Base-by-base conservation (phyloP, 257 asterid species). In the Solanum chiquidenum region DNA sequence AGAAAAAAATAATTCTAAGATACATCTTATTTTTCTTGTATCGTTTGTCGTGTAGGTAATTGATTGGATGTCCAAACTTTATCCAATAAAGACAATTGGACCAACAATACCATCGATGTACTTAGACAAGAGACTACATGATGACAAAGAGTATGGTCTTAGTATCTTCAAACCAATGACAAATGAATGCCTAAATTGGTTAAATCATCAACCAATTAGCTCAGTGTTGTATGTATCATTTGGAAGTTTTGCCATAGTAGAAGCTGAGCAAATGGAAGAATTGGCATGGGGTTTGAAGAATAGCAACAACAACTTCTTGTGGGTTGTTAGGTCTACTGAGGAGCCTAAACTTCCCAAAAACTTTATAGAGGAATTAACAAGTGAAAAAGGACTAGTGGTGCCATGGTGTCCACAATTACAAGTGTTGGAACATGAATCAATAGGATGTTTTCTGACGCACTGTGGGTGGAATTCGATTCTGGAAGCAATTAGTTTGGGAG, bases 391-490 rank as follows among this genome's bases (percentile, higher is more conserved):
- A 2, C 3, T 79, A 79, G 85, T 79, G 1, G 85, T 79, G 66
- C 9, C 85, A 79, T 44, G 85, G 66, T 79, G 85, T 42, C 64
- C 66, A 0, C 66, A 79, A 79, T 44, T 79, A 42, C 64, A 79
- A 79, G 66, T 79, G 5, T 79, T 44, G 40, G 40, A 42, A 79
- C 64, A 79, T 14, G 12, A 79, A 27, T 79, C 85, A 9, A 44
- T 44, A 44, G 66, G 66, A 5, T 79, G 93, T 38, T 94, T 94
- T 68, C 7, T 92, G 3, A 87, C 92, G 0, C 97, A 94, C 21
- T 84, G 95, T 49, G 97, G 97, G 6, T 94, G 95, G 97, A 93
- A 94, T 66, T 94, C 93, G 60, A 93, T 94, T 0, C 6, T 92
- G 12, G 94, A 94, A 35, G 94, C 92, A 0, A 16, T 93, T 83